These are phyloP conservation scores for Vigna nakashimae DNA, from an alignment of 306 rosid genomes.

Conservation along the genomic window DNA sequence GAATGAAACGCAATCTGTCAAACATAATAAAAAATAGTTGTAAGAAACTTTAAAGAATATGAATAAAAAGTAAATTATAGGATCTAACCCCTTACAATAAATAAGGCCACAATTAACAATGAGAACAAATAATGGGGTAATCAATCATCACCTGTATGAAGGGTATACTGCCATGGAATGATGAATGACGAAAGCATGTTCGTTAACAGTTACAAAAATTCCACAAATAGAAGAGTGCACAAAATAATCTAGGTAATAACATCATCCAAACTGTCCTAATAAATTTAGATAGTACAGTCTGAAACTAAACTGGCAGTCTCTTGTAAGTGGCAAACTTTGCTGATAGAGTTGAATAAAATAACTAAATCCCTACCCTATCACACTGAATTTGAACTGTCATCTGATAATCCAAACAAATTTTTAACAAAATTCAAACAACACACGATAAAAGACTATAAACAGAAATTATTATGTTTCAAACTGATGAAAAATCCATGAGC, in stretches of 20 bases:
- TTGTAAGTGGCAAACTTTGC: constrained; percentile 7
- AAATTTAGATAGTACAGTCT: constrained; percentile 9
- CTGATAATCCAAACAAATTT: not conserved
- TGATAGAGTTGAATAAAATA: not conserved
- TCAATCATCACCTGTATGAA: not conserved
- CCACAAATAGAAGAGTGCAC: not conserved
- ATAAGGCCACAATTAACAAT: not conserved
- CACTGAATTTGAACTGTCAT: not conserved
- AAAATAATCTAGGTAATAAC: constrained; percentile 2
- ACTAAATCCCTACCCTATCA: not conserved
- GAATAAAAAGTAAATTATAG: constrained; percentile 19
- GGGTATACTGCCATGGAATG: constrained; percentile 1
- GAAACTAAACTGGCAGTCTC: constrained; percentile 8
- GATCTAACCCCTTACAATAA: not conserved
- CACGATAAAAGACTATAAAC: not conserved
- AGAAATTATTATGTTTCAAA: not conserved
- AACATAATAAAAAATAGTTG: constrained; percentile 34
- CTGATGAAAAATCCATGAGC: not conserved
- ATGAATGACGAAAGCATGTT: not conserved
- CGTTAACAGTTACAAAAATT: not conserved
- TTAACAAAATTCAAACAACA: constrained; percentile 13
- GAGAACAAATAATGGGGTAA: not conserved
- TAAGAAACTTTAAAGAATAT: constrained; percentile 28
- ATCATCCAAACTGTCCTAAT: constrained; percentile 26
- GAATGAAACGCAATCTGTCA: constrained; percentile 57